Base-by-base conservation (phyloP, 805 yeast species). In the Wickerhamomyces rabaulensis region DNA sequence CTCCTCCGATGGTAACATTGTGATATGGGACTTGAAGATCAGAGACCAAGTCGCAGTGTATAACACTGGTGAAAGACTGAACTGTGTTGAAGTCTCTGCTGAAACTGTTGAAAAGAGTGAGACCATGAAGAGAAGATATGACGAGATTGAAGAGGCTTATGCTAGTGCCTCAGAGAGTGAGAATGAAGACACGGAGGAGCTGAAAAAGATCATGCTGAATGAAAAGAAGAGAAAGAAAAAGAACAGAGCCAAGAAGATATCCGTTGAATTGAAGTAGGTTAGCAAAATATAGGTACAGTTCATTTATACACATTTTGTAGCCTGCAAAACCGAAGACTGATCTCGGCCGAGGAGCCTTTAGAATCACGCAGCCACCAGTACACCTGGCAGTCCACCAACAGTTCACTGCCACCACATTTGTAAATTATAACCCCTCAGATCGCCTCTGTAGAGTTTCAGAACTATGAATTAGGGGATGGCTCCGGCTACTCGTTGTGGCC, bases 1-100 rank as follows among this genome's bases (percentile, higher is more conserved):
- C 12, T 87, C 97, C 0, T 87, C 97, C 0, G 98, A 92, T 65
- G 98, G 98, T 22, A 86, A 79, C 58, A 84, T 92, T 44, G 95
- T 94, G 8, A 86, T 92, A 3, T 92, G 97, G 97, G 85, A 91
- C 61, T 68, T 84, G 61, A 62, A 67, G 1, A 58, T 69, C 2
- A 74, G 76, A 56, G 95, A 87, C 57, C 96, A 90, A 64, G 76
- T 90, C 21, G 97, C 97, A 0, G 94, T 89, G 3, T 92, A 90
- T 63, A 88, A 84, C 52, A 78, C 92, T 19, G 95, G 95, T 12
- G 98, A 94, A 67, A 76, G 99, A 59, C 75, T 94, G 52, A 92
- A 88, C 64, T 92, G 97, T 68, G 82, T 90, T 20, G 76, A 84
- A 13, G 75, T 86, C 3, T 79, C 87, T 43, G 80, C 84, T 36